Evolutionary conservation across 2,329 filamentous ascomycete genomes (phyloP), one percentile per base, ranked within the genome.

Genomic region (Aulographum hederae): DNA sequence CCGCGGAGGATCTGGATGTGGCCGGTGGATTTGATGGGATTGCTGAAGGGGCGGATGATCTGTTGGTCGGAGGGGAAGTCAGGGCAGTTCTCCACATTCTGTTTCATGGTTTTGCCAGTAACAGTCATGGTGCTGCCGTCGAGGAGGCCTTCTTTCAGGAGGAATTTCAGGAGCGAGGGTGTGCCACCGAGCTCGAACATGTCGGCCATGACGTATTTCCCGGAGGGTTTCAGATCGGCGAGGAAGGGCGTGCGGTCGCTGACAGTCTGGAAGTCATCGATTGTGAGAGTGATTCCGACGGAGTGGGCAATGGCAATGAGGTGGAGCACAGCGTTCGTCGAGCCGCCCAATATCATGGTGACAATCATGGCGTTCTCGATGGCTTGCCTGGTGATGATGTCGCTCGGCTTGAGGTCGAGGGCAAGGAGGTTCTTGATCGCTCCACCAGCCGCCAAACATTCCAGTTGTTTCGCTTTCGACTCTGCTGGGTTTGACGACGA

Each of bases 1-100:
- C 76, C 76, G 31, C 72, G 65, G 5, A 81, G 61, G 42, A 81
- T 80, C 54, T 78, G 73, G 40, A 81, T 70, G 46, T 81, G 76
- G 23, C 76, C 76, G 2, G 73, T 77, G 26, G 56, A 39, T 51
- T 81, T 81, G 54, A 81, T 73, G 2, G 76, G 76, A 42, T 78
- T 65, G 48, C 59, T 69, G 38, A 79, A 52, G 2, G 73, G 73
- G 11, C 69, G 63, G 42, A 81, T 78, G 47, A 81, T 77, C 38
- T 72, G 63, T 52, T 81, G 76, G 42, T 78, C 68, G 2, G 59
- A 55, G 13, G 74, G 72, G 60, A 82, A 77, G 41, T 69, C 68
- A 6, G 65, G 63, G 1, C 61, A 63, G 18, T 67, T 64, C 44
- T 61, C 56, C 21, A 63, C 45, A 43, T 65, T 65, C 44, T 64